Evolutionary conservation across 129 eudicot genomes (phyloP), one percentile per base, ranked within the genome.

Genomic region (Chrysanthemum seticuspe): DNA sequence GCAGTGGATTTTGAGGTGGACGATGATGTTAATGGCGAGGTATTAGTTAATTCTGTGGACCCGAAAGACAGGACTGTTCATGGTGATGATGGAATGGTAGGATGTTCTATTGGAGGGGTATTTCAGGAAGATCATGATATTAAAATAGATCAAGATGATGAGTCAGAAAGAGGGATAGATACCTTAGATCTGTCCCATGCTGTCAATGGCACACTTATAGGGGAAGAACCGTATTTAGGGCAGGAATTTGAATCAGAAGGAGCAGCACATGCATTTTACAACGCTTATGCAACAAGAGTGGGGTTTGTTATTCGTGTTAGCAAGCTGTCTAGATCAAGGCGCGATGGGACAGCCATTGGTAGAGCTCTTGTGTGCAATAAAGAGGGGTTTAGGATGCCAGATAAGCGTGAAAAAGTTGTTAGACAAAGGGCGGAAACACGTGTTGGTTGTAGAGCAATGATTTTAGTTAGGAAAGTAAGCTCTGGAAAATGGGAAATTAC

Each of bases 371-470:
- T 91, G 58, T 91, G 97, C 77, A 91, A 91, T 29, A 91, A 88
- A 88, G 97, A 91, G 81, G 97, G 97, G n/a, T 91, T 80, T 54
- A 73, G 92, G 68, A 82, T 86, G 89, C 88, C 95, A 6, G 97
- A 88, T 80, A 91, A 86, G 74, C 91, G 96, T 29, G 97, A 91
- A 62, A 91, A 91, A 56, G 79, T 91, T 61, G 89, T 91, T 27
- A 29, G 97, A 77, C 97, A 88, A 76, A 88, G 97, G 82, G 92
- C 87, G 1, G 97, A 91, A 78, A 91, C 97, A 13, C 76, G 97
- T 81, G 97, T 91, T 67, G 97, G 97, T 36, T 91, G 97, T 76
- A 85, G 91, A 79, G 97, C 97, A 7, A 91, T 91, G 97, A 78
- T 91, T 72, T 86, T 91, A 66, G 92, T 91, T 64, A 88, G 97